Percentiles rank a stretch among this genome's conserved stretches.
phyloP scores from a whole-genome alignment of 768 basidiomycete species.

The Amylocystis lapponica region DNA sequence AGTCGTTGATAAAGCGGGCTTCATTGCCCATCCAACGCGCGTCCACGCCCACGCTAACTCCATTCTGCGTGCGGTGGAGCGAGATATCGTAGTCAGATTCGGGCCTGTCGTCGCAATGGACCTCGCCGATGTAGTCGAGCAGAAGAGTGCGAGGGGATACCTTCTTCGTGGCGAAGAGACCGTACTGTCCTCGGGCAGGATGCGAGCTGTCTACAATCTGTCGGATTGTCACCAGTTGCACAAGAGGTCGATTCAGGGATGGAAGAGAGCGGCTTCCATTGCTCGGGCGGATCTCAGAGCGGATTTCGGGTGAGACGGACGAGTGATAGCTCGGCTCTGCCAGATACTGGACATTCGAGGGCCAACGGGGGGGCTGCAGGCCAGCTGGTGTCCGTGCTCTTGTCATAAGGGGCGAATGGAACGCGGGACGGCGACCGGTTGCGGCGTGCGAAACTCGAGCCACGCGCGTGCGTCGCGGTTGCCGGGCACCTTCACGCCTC shows the following conservation, averaged over 20 bases:
- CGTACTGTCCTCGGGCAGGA: conserved; percentile 66
- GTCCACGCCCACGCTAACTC: conserved; percentile 70
- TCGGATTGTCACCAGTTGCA: conserved; percentile 48
- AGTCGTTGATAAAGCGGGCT: conserved; percentile 88
- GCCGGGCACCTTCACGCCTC: no score
- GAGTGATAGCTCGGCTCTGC: conserved; percentile 46
- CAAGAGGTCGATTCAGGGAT: conserved; percentile 13
- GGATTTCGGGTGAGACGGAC: conserved; percentile 44
- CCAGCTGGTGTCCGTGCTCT: not conserved
- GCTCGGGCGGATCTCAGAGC: conserved; percentile 29
- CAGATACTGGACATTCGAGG: conserved; percentile 50
- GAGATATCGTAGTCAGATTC: conserved; percentile 87
- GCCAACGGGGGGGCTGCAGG: conserved; percentile 37
- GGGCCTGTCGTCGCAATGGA: conserved; percentile 72
- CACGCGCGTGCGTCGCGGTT: no score
- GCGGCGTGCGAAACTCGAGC: no score
- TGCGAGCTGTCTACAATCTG: conserved; percentile 50
- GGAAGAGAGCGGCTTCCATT: not conserved
- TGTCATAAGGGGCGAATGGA: no score
- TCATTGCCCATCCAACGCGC: conserved; percentile 77
- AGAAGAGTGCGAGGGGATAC: conserved; percentile 64
- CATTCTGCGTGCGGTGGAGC: conserved; percentile 53
- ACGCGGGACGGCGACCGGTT: no score
- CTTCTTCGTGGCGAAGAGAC: conserved; percentile 73
- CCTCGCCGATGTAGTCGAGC: conserved; percentile 77